Percentiles rank a stretch among this genome's conserved stretches.
Evolutionary conservation across 371 early-diverging fungal genomes (phyloP).

Genomic region (Batrachochytrium dendrobatidis): DNA sequence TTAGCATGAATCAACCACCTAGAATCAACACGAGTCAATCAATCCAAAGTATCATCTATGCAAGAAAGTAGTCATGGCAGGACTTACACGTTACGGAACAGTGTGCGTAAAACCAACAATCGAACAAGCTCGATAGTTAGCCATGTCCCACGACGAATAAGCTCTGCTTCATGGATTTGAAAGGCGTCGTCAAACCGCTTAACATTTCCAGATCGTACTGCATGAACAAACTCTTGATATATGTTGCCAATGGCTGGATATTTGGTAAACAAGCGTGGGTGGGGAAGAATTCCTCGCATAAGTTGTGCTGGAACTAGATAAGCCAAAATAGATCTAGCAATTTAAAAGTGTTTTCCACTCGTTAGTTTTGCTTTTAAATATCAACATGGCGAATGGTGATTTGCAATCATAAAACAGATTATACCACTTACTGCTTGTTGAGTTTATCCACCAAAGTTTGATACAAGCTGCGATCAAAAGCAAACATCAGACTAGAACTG

Average conservation of each 20-base stretch:
- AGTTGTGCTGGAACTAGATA: conserved; percentile 67
- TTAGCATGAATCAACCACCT: conserved; percentile 48
- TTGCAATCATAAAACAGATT: not conserved
- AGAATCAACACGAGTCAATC: not conserved
- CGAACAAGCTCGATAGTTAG: conserved; percentile 70
- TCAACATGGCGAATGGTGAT: no score
- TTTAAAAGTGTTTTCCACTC: no score
- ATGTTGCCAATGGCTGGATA: conserved; percentile 49
- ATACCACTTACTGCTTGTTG: conserved; percentile 3
- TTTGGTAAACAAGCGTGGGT: conserved; percentile 34
- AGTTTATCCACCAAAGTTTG: not conserved
- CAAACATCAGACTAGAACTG: conserved; percentile 59
- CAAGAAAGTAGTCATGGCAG: not conserved
- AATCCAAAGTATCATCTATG: conserved; percentile 6
- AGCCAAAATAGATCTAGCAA: conserved; percentile 57
- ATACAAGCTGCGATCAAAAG: conserved; percentile 48
- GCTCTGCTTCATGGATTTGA: conserved; percentile 36
- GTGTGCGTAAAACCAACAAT: conserved; percentile 58
- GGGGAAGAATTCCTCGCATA: conserved; percentile 58
- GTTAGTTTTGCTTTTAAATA: no score
- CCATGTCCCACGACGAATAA: conserved; percentile 65
- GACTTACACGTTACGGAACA: conserved; percentile 69
- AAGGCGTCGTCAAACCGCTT: conserved; percentile 58
- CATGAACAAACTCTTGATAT: conserved; percentile 54
- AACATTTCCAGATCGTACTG: conserved; percentile 64